Percentiles rank a stretch among this genome's conserved stretches.
phyloP scores from a whole-genome alignment of 192 early-diverging fungal genomes.

The Rhizoclosmatium sp. region DNA sequence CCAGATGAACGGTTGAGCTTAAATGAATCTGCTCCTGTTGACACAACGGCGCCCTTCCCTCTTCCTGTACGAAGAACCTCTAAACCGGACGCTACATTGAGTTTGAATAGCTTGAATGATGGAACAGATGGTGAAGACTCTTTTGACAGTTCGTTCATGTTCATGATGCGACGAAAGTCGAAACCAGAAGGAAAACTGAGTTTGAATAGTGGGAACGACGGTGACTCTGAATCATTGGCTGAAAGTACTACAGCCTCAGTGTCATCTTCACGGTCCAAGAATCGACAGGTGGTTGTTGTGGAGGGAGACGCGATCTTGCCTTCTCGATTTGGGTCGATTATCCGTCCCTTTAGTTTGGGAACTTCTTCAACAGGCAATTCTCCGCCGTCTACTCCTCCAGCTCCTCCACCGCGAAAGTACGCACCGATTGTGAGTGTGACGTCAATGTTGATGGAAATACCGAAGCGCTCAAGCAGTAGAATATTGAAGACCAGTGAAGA shows the following conservation, averaged over 20 bases:
- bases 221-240: background rate
- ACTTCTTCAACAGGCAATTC: too few relatives aligned
- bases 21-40: too few relatives aligned
- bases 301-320: background rate
- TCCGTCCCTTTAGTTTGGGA: background rate
- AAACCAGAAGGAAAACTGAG: too few relatives aligned
- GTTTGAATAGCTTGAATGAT: too few relatives aligned
- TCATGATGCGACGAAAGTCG: too few relatives aligned
- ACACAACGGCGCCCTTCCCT: too few relatives aligned
- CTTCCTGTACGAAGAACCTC: too few relatives aligned
- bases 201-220: too few relatives aligned
- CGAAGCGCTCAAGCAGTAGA: background rate
- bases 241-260: background rate
- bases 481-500: background rate
- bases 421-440: background rate
- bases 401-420: background rate
- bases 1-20: too few relatives aligned
- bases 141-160: too few relatives aligned
- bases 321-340: background rate
- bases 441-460: background rate
- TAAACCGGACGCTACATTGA: too few relatives aligned
- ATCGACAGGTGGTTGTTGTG: background rate
- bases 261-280: background rate
- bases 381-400: background rate
- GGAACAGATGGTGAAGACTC: too few relatives aligned